These are phyloP conservation scores for Cyclostephanos invisitatus DNA, from an alignment of 108 stramenopile genomes.

Conservation along the genomic window DNA sequence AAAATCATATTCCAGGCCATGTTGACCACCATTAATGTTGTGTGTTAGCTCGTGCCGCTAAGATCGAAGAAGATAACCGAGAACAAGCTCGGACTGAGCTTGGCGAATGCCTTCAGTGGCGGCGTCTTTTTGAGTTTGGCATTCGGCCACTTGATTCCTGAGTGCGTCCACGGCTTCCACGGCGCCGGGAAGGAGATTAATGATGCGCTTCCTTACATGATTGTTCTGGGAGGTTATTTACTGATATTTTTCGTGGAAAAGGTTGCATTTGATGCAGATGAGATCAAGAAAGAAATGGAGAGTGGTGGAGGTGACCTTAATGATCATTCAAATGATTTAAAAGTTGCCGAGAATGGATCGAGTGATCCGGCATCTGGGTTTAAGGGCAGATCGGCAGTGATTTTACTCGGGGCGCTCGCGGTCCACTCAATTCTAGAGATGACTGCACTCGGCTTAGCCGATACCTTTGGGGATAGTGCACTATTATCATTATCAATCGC, in stretches of 20 bases:
- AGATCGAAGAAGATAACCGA: slow-evolving; percentile 75
- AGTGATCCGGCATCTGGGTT: slow-evolving; percentile 12
- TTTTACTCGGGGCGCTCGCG: slow-evolving; percentile 92
- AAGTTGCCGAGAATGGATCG: slow-evolving; percentile 19
- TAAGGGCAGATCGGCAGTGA: slow-evolving; percentile 85
- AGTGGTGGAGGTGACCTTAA: slow-evolving; percentile 43
- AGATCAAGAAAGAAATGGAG: slow-evolving; percentile 84
- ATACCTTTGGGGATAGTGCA: slow-evolving; percentile 81
- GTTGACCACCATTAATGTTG: slow-evolving; percentile 84
- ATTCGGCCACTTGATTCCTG: slow-evolving; percentile 96
- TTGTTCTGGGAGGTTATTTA: slow-evolving; percentile 88
- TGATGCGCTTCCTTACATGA: slow-evolving; percentile 79
- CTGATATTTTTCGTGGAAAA: slow-evolving; percentile 97
- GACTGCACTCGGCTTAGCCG: slow-evolving; percentile 89
- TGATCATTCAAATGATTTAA: slow-evolving; percentile 21
- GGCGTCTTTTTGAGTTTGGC: slow-evolving; percentile 95
- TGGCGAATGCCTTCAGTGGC: slow-evolving; percentile 97
- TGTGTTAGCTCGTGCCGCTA: slow-evolving; percentile 90
- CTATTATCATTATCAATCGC: slow-evolving; percentile 92
- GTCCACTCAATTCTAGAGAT: slow-evolving; percentile 96
- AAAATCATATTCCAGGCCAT: slow-evolving; percentile 87
- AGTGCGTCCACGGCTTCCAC: slow-evolving; percentile 89
- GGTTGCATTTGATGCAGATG: slow-evolving; percentile 93
- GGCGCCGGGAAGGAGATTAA: slow-evolving; percentile 47
- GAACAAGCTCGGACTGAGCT: slow-evolving; percentile 73